phyloP scores from a whole-genome alignment of 169 alveolate genomes.

The Babesia ovis region DNA sequence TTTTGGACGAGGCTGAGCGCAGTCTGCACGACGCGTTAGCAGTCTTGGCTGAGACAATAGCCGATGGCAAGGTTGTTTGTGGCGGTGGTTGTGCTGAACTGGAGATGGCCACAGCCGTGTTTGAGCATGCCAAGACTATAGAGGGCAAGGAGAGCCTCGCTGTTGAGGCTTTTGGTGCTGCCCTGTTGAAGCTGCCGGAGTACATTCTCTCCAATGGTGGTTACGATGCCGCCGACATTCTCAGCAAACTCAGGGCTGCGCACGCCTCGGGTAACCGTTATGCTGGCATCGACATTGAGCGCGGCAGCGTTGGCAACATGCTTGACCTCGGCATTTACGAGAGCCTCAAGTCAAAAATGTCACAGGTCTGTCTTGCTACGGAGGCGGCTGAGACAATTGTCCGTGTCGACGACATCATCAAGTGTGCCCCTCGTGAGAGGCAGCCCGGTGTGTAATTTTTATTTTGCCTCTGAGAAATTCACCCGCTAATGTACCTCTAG shows the following conservation, averaged over 20 bases:
- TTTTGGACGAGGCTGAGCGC: slow-evolving; percentile 99
- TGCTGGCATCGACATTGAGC: slow-evolving; percentile 91
- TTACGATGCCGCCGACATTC: slow-evolving; percentile 96
- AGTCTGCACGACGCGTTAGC: slow-evolving; percentile 99
- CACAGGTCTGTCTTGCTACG: slow-evolving; percentile 95
- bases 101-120: slow-evolving; percentile 97
- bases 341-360: slow-evolving; percentile 94
- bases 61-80: slow-evolving; percentile 89
- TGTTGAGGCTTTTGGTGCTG: slow-evolving; percentile 96
- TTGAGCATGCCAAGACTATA: slow-evolving; percentile 88
- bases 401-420: slow-evolving; percentile 98
- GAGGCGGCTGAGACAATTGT: slow-evolving; percentile 99
- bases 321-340: slow-evolving; percentile 93
- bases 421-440: slow-evolving; percentile 97
- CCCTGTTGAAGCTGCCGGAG: slow-evolving; percentile 95
- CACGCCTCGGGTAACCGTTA: slow-evolving; percentile 88
- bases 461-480: too few species aligned
- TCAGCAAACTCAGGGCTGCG: slow-evolving; percentile 93
- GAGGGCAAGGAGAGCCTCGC: slow-evolving; percentile 97
- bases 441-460: slow-evolving; percentile 48
- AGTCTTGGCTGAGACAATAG: slow-evolving; percentile 93
- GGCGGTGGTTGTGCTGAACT: slow-evolving; percentile 99
- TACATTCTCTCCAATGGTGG: slow-evolving; percentile 98
- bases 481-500: too few species aligned
- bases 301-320: slow-evolving; percentile 94